Conservation (phyloP, 805 yeast species). For the Metschnikowia cerradonensis region DNA sequence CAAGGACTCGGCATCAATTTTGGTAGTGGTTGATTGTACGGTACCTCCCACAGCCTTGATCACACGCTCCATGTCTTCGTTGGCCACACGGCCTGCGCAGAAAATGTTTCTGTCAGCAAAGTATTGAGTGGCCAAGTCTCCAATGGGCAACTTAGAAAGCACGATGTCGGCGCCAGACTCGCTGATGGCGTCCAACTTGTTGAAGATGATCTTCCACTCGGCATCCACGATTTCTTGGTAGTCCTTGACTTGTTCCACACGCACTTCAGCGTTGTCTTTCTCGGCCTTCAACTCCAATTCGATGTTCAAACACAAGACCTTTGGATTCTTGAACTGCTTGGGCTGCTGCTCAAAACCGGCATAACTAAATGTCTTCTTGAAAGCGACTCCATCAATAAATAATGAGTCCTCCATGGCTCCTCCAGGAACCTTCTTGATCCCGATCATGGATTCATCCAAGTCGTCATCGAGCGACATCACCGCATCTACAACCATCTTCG, state of each 20-base stretch:
- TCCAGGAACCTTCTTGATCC: conserved; percentile 92
- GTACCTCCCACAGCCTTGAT: conserved; percentile 92
- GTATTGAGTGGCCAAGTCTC: conserved; percentile 97
- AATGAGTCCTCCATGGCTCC: conserved; percentile 93
- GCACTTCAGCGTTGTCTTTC: conserved; percentile 97
- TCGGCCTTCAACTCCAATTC: conserved; percentile 97
- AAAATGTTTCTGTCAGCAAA: conserved; percentile 95
- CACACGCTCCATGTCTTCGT: conserved; percentile 89
- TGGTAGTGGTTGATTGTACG: conserved; percentile 71
- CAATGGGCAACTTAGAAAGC: conserved; percentile 91
- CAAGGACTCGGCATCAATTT: conserved; percentile 63
- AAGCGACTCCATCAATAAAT: conserved; percentile 91
- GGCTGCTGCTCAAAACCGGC: conserved; percentile 99
- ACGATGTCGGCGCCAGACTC: conserved; percentile 89
- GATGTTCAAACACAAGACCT: conserved; percentile 78
- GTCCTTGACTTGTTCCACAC: conserved; percentile 89
- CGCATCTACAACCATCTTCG: conserved; percentile 95
- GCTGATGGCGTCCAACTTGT: conserved; percentile 79
- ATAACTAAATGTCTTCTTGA: conserved; percentile 93
- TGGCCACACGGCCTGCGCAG: conserved; percentile 93
- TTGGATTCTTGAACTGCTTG: conserved; percentile 73
- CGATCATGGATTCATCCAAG: conserved; percentile 84
- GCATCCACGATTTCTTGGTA: conserved; percentile 97
- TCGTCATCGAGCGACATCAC: conserved; percentile 83
- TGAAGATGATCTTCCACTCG: conserved; percentile 93